Evolutionary conservation across 768 basidiomycete species (phyloP).

Genomic region (Daedaleopsis sinensis): DNA sequence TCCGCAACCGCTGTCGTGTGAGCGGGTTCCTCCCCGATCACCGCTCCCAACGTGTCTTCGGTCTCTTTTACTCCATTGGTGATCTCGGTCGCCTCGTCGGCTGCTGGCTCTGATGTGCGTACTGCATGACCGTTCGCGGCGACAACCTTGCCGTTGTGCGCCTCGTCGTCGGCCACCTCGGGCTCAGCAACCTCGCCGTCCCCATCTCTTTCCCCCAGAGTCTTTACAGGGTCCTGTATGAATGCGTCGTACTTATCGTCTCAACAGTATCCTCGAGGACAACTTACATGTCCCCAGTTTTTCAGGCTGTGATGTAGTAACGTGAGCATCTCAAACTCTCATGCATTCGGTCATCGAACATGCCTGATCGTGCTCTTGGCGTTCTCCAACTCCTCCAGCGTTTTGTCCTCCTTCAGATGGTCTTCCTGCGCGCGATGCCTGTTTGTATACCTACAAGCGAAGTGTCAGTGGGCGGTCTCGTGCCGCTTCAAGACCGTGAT

Average conservation of each 20-base stretch:
- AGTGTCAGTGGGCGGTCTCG: neutral
- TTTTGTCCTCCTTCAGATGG: slow-evolving; percentile 35
- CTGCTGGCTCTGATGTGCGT: neutral
- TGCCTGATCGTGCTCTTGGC: slow-evolving; percentile 38
- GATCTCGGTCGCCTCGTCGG: too few relatives aligned
- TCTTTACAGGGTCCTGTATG: slow-evolving; percentile 34
- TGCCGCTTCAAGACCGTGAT: neutral
- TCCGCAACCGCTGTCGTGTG: too few relatives aligned
- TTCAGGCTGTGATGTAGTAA: slow-evolving; percentile 26
- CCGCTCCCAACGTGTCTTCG: neutral
- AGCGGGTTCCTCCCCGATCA: neutral
- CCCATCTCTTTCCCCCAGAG: slow-evolving; percentile 21
- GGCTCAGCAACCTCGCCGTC: neutral
- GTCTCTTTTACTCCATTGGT: neutral
- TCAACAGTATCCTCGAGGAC: neutral
- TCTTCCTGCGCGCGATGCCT: slow-evolving; percentile 37
- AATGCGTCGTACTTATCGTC: neutral
- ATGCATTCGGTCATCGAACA: neutral
- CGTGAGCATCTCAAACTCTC: neutral
- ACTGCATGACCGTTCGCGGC: neutral
- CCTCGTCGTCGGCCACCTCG: neutral
- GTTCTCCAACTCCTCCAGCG: slow-evolving; percentile 32
- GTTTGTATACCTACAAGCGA: slow-evolving; percentile 29
- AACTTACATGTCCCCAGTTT: slow-evolving; percentile 38
- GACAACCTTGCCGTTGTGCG: neutral